Base-by-base conservation (phyloP, 495 filamentous ascomycete species). In the Aspergillus wentii region DNA sequence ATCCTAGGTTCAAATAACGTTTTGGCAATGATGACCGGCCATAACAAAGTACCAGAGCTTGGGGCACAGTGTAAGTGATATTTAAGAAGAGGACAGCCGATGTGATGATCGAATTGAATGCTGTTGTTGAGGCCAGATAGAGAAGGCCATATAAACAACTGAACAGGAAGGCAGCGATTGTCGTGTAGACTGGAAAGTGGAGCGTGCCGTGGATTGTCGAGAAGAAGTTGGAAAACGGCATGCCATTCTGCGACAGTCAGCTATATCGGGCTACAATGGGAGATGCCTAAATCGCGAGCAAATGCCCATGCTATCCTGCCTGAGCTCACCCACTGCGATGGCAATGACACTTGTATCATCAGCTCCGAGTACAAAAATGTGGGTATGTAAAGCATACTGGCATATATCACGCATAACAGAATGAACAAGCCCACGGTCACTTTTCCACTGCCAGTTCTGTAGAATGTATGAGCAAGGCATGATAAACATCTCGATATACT, bases 291-390 rank as follows among this genome's bases (percentile, higher is more conserved):
- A 40, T 65, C 63, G 29, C 63, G 45, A 0, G 65, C 49, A 32
- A 69, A 66, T 2, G 63, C 59, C 63, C 65, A 69, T 5, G 56
- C 51, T 26, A 67, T 41, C 3, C 65, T 51, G 18, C 63, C 58
- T 15, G 39, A 35, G 2, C 33, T 46, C 1, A 61, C 45, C 46
- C 55, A 59, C 36, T 59, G 49, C n/a, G 52, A 39, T 2, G 50
- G 54, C 1, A 61, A 40, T 16, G 45, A 45, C 14, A 37, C 55
- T 52, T 14, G 17, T 7, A n/a, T 11, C 15, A 15, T 42, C 13
- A 35, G 20, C 2, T 17, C 15, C 17, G 5, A 17, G 22, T 4
- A 2, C 13, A 2, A 2, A 15, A 9, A 5, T 5, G 7, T 11
- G n/a, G n/a, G n/a, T n/a, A n/a, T n/a, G n/a, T n/a, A n/a, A 23